Base-by-base conservation (phyloP, 768 basidiomycete genomes). In the Sarcodon sp. region DNA sequence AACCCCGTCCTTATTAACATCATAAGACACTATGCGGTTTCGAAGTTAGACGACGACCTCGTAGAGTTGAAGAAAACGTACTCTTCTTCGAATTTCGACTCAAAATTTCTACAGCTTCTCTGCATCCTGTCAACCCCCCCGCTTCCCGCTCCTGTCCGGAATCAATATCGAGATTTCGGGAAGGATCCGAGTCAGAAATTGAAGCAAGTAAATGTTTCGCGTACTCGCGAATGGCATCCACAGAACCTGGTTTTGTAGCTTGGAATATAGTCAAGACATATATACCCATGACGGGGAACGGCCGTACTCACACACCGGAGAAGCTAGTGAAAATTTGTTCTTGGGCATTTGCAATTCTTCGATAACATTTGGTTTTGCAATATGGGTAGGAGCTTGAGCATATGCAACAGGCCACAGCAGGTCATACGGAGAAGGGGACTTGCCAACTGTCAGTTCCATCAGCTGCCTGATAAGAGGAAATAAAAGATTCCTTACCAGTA, bases 1-100 rank as follows among this genome's bases (percentile, higher is more conserved):
- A 35, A 86, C 76, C 0, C 87, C 90, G 34, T 94, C 89, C 68
- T 97, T 96, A 59, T 82, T 87, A 48, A 97, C 91, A 65, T 97
- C 93, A 64, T 90, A 97, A 0, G 91, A 92, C 35, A 83, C 91
- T 94, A 54, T 37, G 12, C 31, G 43, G 18, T 31, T 13, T 47
- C 46, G 21, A 27, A 54, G 48, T 38, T 21, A 31, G 11, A 18
- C 47, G 39, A 34, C 21, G 10, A 18, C 49, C 6, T 37, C 7
- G 35, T 33, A 10, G 35, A 15, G 33, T 18, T 46, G 43, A 32
- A 36, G 15, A 35, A 41, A 32, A 60, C 77, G 44, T 49, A 89
- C 92, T 77, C 70, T 94, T 96, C 64, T 83, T 87, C 2, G 88
- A 79, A 61, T 88, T 88, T 47, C 93, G 66, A 13, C 91, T 93